phyloP scores from a whole-genome alignment of 805 yeast species.

The Peterozyma xylosa region DNA sequence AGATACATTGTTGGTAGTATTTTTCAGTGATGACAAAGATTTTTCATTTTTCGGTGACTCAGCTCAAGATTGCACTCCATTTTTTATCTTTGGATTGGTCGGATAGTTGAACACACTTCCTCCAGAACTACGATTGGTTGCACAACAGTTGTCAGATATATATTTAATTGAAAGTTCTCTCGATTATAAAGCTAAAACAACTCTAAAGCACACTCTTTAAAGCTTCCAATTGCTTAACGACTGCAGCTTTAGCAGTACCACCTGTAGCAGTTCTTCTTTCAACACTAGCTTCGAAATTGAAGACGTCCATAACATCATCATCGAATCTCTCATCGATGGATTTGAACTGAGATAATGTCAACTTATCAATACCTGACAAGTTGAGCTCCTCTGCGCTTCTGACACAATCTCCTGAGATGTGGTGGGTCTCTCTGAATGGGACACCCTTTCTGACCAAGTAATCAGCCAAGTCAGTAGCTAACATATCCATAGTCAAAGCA shows the following conservation, averaged over 20 bases:
- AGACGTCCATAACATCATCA: slow-evolving; percentile 75
- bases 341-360: slow-evolving; percentile 71
- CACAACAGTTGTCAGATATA: no score
- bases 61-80: no score
- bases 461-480: slow-evolving; percentile 97
- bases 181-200: no score
- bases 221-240: slow-evolving; percentile 58
- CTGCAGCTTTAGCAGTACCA: slow-evolving; percentile 92
- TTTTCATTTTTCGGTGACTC: no score
- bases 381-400: slow-evolving; percentile 75
- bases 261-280: slow-evolving; percentile 97
- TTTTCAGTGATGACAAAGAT: no score
- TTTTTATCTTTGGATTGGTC: no score
- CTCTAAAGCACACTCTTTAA: slow-evolving; percentile 14
- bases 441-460: slow-evolving; percentile 96
- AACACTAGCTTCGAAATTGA: slow-evolving; percentile 87
- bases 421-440: slow-evolving; percentile 98
- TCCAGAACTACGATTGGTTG: no score
- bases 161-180: no score
- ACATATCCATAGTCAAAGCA: slow-evolving; percentile 97
- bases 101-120: no score
- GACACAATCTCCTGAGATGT: slow-evolving; percentile 97
- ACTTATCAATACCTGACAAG: slow-evolving; percentile 79
- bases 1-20: slow-evolving; percentile 1
- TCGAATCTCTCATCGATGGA: slow-evolving; percentile 74